Conservation (phyloP, 805 yeast species). For the Zygotorulaspora danielsina region DNA sequence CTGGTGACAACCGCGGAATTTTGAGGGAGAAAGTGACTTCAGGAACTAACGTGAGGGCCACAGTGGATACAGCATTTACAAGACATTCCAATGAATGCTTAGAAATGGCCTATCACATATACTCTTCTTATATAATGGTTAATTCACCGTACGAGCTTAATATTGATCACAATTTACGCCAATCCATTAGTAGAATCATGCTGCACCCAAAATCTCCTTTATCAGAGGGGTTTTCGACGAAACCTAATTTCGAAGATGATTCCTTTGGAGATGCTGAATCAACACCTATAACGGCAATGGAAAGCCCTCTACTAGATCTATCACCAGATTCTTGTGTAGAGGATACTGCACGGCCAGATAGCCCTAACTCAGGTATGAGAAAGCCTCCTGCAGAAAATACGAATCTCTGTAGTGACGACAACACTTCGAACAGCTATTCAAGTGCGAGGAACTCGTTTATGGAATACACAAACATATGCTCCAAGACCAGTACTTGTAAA, state of each 20-base stretch:
- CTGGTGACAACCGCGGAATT: constrained; percentile 20
- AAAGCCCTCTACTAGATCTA: neutral
- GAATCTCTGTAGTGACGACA: too few relatives aligned
- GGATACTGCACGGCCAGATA: neutral
- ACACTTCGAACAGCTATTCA: too few relatives aligned
- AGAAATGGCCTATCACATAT: constrained; percentile 59
- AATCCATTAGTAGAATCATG: constrained; percentile 40
- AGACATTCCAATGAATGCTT: constrained; percentile 52
- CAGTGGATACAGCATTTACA: constrained; percentile 39
- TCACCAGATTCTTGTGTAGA: neutral
- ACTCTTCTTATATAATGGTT: constrained; percentile 56
- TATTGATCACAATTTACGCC: constrained; percentile 52
- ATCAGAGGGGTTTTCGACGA: constrained; percentile 4
- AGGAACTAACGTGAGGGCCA: constrained; percentile 25
- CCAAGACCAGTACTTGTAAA: too few relatives aligned
- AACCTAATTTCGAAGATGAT: constrained; percentile 2
- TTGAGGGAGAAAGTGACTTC: constrained; percentile 9
- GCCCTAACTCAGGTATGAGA: neutral
- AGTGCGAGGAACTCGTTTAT: too few relatives aligned
- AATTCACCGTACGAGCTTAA: constrained; percentile 71
- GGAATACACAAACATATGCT: too few relatives aligned
- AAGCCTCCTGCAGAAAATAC: neutral
- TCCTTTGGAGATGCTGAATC: neutral
- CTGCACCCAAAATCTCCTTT: constrained; percentile 39
- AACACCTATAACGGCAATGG: neutral